Evolutionary conservation across 495 filamentous ascomycete genomes (phyloP).

Genomic region (Aspergillus haitiensis): DNA sequence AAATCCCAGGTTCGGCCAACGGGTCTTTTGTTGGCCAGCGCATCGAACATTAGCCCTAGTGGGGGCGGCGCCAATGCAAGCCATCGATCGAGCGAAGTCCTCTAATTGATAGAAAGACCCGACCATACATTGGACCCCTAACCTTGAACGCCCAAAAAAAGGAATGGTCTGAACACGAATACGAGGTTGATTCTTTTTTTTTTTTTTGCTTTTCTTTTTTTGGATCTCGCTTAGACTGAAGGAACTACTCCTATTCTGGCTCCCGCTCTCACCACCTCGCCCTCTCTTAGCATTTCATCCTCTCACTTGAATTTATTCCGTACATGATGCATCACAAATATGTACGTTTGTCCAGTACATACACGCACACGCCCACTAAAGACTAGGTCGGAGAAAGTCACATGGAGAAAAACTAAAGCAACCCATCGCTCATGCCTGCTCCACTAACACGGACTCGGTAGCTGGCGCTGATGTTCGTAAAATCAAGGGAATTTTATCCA

Average conservation of each 20-base stretch:
- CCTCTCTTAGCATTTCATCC: too few relatives aligned
- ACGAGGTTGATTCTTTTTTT: not conserved
- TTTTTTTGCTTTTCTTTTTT: not conserved
- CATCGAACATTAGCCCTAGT: not conserved
- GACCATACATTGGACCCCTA: not conserved
- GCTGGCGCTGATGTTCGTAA: conserved; percentile 9
- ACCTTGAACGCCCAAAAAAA: not conserved
- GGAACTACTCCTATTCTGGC: too few relatives aligned
- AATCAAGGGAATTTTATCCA: conserved; percentile 5
- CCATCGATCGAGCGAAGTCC: not conserved
- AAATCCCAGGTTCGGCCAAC: too few relatives aligned
- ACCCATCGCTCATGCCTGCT: not conserved
- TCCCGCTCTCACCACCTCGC: too few relatives aligned
- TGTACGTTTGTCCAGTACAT: too few relatives aligned
- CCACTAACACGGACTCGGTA: not conserved
- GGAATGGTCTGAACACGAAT: too few relatives aligned
- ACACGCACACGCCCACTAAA: too few relatives aligned
- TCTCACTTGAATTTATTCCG: too few relatives aligned
- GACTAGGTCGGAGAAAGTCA: too few relatives aligned
- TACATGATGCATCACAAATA: too few relatives aligned
- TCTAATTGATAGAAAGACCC: not conserved
- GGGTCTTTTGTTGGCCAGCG: not conserved
- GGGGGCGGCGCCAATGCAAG: not conserved
- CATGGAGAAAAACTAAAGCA: not conserved
- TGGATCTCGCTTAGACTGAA: not conserved